Base-by-base conservation (phyloP, 805 yeast species). In the Candida montana region DNA sequence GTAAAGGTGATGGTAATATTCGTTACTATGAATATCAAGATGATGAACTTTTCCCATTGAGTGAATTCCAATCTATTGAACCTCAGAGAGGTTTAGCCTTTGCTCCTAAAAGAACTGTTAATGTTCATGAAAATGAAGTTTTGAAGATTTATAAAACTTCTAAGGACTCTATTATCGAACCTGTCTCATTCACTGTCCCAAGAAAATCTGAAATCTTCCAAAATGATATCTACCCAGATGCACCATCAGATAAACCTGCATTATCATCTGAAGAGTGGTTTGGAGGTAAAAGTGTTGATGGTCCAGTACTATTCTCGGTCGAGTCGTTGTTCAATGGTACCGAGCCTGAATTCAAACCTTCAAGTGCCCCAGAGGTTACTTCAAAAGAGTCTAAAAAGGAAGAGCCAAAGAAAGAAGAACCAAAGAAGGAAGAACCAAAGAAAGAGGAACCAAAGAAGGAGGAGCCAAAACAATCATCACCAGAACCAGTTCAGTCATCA, bases 1-100 rank as follows among this genome's bases (percentile, higher is more conserved):
- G 99, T 53, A 91, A 93, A 64, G 97, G 97, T 62, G 99, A 93
- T 63, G 98, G 98, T 54, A 93, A 91, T 62, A 87, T 93, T 55
- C 85, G 96, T 57, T 91, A 91, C 66, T 93, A 70, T 59, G 99
- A 93, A 68, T 88, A 76, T 62, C 88, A 81, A 47, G 78, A 85
- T 54, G 97, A 91, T 55, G 83, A 81, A 55, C 71, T 93, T 42
- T 81, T 72, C 63, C 87, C 84, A 52, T 67, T 93, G 45, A 85
- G 95, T n/a, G 96, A 91, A 61, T 93, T 75, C 62, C 81, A 81
- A 46, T 88, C 97, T 4, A 76, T 80, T 3, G 95, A 87, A 27
- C 93, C 99, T 2, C 99, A 93, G 71, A 83, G 99, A 63, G 99
- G 99, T 2, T 81, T 91, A 59, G 95, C 96, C 0, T 75, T 83